These are phyloP conservation scores for Ogataea populi-albae DNA, from an alignment of 805 yeast genomes.

Conservation along the genomic window DNA sequence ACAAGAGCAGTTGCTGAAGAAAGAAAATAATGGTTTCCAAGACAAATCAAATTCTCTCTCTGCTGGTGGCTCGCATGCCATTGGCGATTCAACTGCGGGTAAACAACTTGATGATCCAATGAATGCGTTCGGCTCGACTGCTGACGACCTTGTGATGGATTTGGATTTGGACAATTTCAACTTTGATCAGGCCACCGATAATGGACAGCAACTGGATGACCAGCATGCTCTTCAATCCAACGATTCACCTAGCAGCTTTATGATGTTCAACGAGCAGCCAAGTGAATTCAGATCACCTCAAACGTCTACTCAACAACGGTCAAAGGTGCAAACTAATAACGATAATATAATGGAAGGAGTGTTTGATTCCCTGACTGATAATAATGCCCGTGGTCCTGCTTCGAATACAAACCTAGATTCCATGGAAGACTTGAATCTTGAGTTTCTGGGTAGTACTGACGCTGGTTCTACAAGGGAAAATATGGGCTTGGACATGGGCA, in stretches of 20 bases:
- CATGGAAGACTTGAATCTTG: conserved; percentile 27
- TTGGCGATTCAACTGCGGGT: no score
- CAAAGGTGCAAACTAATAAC: no score
- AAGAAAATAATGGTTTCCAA: conserved; percentile 12
- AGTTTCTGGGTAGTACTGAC: conserved; percentile 21
- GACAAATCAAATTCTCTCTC: conserved; percentile 9
- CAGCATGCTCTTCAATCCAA: no score
- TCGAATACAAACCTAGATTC: conserved; percentile 14
- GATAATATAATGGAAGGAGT: conserved; percentile 9
- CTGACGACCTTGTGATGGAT: conserved; percentile 28
- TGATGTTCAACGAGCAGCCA: conserved; percentile 15
- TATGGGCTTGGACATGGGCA: conserved; percentile 10
- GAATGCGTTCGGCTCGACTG: conserved; percentile 7
- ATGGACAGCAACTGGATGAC: no score
- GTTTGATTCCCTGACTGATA: no score
- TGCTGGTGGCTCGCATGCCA: no score
- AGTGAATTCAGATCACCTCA: not conserved
- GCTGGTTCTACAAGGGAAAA: conserved; percentile 4
- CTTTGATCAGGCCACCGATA: conserved; percentile 16
- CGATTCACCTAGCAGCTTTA: conserved; percentile 14
- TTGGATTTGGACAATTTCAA: conserved; percentile 29
- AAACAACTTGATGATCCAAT: conserved; percentile 1
- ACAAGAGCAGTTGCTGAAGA: conserved; percentile 14
- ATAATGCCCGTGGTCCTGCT: no score
- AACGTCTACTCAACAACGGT: conserved; percentile 6